phyloP scores from a whole-genome alignment of 441 rosid genomes.

The Arabidopsis lyrata region DNA sequence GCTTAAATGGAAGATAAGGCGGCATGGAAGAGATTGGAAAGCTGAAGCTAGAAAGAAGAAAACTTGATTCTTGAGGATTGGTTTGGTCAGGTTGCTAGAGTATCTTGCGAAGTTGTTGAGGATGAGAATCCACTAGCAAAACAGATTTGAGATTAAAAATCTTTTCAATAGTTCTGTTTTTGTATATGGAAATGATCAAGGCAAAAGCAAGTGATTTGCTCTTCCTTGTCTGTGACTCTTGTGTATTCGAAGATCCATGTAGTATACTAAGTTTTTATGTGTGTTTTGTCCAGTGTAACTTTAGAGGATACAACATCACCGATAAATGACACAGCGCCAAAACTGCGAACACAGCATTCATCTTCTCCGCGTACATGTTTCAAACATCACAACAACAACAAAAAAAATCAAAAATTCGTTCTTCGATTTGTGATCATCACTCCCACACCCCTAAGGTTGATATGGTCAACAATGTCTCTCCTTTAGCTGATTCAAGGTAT shows the following conservation, averaged over 20 bases:
- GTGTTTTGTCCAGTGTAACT: not conserved
- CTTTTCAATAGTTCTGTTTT: not conserved
- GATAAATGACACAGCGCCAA: too few relatives aligned
- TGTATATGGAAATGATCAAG: conserved; percentile 3
- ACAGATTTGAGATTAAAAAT: not conserved
- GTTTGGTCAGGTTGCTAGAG: conserved; percentile 7
- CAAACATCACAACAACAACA: too few relatives aligned
- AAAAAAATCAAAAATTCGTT: too few relatives aligned
- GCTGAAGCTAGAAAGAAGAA: conserved; percentile 75
- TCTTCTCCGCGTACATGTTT: too few relatives aligned
- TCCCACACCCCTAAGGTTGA: not conserved
- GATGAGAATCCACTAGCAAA: not conserved
- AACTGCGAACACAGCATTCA: too few relatives aligned
- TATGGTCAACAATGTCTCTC: not conserved
- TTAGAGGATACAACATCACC: too few relatives aligned
- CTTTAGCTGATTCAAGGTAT: too few relatives aligned
- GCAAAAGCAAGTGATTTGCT: conserved; percentile 1
- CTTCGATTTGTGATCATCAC: too few relatives aligned
- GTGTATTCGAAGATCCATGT: conserved; percentile 6
- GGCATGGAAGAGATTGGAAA: conserved; percentile 74
- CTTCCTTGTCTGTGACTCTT: conserved; percentile 2
- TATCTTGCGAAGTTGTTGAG: conserved; percentile 1
- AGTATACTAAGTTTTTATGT: not conserved
- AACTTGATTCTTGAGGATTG: conserved; percentile 37
- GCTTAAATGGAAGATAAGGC: conserved; percentile 31